Percentiles rank a stretch among this genome's conserved stretches.
phyloP scores from a whole-genome alignment of 345 rosid species.

The Gossypium mustelinum region DNA sequence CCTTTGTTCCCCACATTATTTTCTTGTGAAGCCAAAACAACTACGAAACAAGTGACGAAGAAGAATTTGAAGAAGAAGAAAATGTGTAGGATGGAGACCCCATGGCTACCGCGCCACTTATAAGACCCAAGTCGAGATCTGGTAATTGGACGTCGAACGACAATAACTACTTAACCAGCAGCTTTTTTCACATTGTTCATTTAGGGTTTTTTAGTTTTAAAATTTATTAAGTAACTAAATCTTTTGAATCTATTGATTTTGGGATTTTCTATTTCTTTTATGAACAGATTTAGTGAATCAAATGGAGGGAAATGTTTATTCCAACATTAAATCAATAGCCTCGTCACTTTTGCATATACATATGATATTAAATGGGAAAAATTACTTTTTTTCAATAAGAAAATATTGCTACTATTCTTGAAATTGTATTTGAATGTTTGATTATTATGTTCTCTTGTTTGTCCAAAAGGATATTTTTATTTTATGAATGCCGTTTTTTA shows the following conservation, averaged over 20 bases:
- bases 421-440: neutral
- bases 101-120: conserved; percentile 41
- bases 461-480: neutral
- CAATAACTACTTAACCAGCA: conserved; percentile 34
- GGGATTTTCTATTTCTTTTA: no score
- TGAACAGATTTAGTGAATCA: no score
- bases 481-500: neutral
- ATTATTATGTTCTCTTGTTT: neutral
- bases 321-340: neutral
- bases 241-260: no score
- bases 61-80: conserved; percentile 22
- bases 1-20: conserved; percentile 21
- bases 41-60: conserved; percentile 28
- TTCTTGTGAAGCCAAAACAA: neutral
- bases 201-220: neutral
- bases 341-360: neutral
- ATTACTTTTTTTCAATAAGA: neutral
- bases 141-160: conserved; percentile 27
- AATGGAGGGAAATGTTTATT: no score
- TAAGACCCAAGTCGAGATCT: conserved; percentile 37
- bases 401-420: neutral
- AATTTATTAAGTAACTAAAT: neutral
- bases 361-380: neutral
- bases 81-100: conserved; percentile 26
- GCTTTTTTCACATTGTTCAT: conserved; percentile 24